Percentiles rank a stretch among this genome's conserved stretches.
These are phyloP conservation scores for Aspergillus baeticus DNA, from an alignment of 495 filamentous ascomycete genomes.

Conservation along the genomic window DNA sequence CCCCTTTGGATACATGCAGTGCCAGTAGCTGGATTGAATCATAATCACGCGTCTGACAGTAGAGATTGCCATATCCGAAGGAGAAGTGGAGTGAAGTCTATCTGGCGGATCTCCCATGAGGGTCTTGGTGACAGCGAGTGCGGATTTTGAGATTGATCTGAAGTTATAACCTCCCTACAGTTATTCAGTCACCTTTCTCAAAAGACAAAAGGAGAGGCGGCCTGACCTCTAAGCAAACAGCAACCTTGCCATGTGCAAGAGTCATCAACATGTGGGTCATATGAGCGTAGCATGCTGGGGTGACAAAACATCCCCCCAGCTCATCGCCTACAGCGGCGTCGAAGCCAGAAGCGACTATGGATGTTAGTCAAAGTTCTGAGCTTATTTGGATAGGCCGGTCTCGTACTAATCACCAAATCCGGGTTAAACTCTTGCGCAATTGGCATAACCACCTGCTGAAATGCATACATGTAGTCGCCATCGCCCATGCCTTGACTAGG, in stretches of 20 bases:
- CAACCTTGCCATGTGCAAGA: constrained; percentile 86
- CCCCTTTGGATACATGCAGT: constrained; percentile 54
- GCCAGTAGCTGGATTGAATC: constrained; percentile 59
- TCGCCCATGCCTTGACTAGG: constrained; percentile 89
- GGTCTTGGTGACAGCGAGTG: constrained; percentile 85
- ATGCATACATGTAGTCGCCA: constrained; percentile 93
- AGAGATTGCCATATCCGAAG: constrained; percentile 44
- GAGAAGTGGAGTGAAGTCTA: constrained; percentile 51
- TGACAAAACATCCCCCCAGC: constrained; percentile 87
- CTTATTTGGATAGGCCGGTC: background rate
- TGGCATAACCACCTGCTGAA: constrained; percentile 96
- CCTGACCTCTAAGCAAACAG: constrained; percentile 77
- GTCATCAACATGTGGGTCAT: constrained; percentile 99
- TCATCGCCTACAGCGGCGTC: constrained; percentile 93
- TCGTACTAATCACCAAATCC: constrained; percentile 79
- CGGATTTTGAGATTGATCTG: constrained; percentile 84
- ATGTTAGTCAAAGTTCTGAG: constrained; percentile 7
- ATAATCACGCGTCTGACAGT: constrained; percentile 54
- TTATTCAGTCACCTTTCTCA: background rate
- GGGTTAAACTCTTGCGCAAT: constrained; percentile 90
- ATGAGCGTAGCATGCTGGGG: constrained; percentile 88
- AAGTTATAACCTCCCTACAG: constrained; percentile 88
- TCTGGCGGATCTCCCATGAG: constrained; percentile 94
- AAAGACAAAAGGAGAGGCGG: background rate
- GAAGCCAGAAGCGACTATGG: constrained; percentile 83